These are phyloP conservation scores for Globisporangium abappressorium DNA, from an alignment of 352 stramenopile genomes.

Conservation along the genomic window DNA sequence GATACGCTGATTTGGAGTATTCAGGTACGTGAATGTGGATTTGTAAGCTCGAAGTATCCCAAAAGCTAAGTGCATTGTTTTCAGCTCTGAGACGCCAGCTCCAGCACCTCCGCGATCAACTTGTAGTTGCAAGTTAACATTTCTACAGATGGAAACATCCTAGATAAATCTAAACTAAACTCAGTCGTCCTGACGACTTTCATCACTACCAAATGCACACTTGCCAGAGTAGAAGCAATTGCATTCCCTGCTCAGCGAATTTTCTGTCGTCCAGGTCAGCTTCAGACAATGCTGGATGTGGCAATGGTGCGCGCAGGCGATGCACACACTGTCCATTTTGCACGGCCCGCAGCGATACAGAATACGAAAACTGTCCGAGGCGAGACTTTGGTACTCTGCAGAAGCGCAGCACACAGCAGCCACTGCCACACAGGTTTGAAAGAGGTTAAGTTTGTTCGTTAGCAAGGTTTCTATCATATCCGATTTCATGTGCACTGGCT, in stretches of 20 bases:
- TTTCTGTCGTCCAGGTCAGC: constrained; percentile 49
- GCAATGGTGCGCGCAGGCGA: constrained; percentile 67
- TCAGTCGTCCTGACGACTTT: constrained; percentile 3
- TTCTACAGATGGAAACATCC: too few relatives aligned
- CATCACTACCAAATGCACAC: constrained; percentile 25
- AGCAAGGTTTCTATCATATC: not conserved
- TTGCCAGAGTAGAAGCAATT: constrained; percentile 36
- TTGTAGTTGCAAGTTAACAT: constrained; percentile 26
- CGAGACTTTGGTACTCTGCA: constrained; percentile 50
- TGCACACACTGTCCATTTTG: constrained; percentile 46
- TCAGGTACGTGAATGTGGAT: constrained; percentile 28
- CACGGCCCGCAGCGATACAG: constrained; percentile 61
- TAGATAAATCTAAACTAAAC: not conserved
- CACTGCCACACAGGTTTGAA: constrained; percentile 21
- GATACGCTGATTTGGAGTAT: constrained; percentile 53
- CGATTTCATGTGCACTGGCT: not conserved
- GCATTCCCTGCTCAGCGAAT: constrained; percentile 42
- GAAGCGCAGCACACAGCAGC: constrained; percentile 49
- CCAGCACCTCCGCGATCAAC: constrained; percentile 62
- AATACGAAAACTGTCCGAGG: constrained; percentile 74
- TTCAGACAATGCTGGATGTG: constrained; percentile 62
- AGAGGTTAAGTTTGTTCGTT: not conserved
- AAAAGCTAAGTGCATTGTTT: not conserved
- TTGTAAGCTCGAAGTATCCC: not conserved
- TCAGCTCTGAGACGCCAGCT: constrained; percentile 52